These are phyloP conservation scores for Mycena floridula DNA, from an alignment of 768 basidiomycete species.

Conservation along the genomic window DNA sequence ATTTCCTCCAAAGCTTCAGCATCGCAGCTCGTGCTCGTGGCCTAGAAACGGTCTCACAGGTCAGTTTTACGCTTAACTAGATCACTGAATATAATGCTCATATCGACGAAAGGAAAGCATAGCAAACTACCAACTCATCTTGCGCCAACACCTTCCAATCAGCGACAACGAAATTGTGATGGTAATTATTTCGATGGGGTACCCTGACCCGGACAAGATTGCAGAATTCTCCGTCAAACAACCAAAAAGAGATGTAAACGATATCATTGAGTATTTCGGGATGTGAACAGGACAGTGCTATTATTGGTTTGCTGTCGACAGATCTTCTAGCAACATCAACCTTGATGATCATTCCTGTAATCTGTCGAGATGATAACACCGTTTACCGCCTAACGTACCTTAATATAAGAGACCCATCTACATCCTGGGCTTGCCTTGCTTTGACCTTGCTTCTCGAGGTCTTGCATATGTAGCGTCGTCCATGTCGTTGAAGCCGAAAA, in stretches of 20 bases:
- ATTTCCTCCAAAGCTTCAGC: conserved; percentile 12
- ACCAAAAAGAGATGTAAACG: conserved; percentile 10
- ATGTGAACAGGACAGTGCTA: no score
- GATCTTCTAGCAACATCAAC: no score
- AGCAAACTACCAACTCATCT: conserved; percentile 11
- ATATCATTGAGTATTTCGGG: conserved; percentile 11
- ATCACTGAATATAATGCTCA: not conserved
- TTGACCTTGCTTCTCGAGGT: no score
- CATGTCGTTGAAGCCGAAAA: no score
- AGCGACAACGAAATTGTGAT: conserved; percentile 10
- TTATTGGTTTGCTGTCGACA: no score
- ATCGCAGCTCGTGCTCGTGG: conserved; percentile 13
- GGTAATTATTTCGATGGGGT: conserved; percentile 9
- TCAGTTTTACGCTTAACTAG: not conserved
- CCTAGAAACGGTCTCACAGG: conserved; percentile 11
- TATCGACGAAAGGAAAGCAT: not conserved
- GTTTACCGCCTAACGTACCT: no score
- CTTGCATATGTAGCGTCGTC: no score
- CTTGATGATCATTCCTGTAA: no score
- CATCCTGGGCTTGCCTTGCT: no score
- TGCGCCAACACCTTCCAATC: conserved; percentile 8
- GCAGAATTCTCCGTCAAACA: conserved; percentile 7
- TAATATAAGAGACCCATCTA: no score
- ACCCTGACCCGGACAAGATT: conserved; percentile 12
- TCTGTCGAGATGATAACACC: no score